Conservation (phyloP, 495 filamentous ascomycete species). For the Podospora anserina region DNA sequence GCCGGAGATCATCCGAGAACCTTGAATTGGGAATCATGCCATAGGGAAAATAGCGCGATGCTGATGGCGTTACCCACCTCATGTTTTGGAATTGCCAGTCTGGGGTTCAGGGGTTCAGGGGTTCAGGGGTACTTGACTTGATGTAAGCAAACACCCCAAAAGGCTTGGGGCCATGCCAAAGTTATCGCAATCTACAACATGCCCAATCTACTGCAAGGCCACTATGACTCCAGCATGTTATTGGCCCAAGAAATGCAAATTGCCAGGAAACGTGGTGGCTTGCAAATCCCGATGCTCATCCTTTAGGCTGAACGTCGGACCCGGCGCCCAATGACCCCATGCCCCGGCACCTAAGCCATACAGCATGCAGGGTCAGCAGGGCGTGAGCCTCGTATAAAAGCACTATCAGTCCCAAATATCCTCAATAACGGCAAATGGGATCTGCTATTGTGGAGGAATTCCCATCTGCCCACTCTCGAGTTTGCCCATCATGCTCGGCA, state of each 20-base stretch:
- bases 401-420: constrained; percentile 7
- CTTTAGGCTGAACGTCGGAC: constrained; percentile 12
- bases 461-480: constrained; percentile 3
- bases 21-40: no score
- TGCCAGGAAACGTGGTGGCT: no score
- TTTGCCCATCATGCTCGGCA: neutral
- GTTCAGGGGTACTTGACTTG: neutral
- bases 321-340: neutral
- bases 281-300: neutral
- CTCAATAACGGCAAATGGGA: constrained; percentile 19
- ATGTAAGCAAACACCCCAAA: neutral
- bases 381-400: constrained; percentile 4
- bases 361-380: neutral
- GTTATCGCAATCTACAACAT: neutral
- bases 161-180: neutral
- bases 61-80: no score
- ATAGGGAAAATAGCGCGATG: no score
- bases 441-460: neutral
- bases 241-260: neutral
- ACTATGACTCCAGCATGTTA: neutral
- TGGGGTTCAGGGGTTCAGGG: neutral
- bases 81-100: no score
- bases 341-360: neutral
- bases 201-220: neutral
- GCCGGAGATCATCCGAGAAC: no score